Evolutionary conservation across 495 filamentous ascomycete species (phyloP), one percentile per base, ranked within the genome.

Genomic region (Hypoxylon crocopeplum): DNA sequence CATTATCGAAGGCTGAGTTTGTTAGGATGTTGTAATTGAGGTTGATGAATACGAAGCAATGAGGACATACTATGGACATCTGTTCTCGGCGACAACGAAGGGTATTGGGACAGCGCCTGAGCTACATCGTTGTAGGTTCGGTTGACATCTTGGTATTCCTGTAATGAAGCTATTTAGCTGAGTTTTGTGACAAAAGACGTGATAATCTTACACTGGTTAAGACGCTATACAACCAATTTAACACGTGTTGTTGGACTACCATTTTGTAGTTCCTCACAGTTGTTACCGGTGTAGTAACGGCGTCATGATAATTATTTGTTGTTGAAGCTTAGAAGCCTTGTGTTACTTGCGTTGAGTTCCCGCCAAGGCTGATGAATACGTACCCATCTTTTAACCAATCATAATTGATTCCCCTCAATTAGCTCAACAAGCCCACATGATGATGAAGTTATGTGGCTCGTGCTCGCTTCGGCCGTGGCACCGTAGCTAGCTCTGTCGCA

Each of bases 161-260:
- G 65, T 27, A 4, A 19, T 7, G n/a, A 38, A 13, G 34, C n/a
- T 5, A 12, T 29, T 10, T 34, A n/a, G n/a, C n/a, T n/a, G n/a
- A n/a, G n/a, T n/a, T n/a, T n/a, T n/a, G n/a, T n/a, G n/a, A n/a
- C n/a, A n/a, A n/a, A 8, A 38, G 34, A 5, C 5, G 34, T 19
- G 34, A 4, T 19, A 8, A 33, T 56, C 77, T 68, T 77, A 94
- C 93, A 73, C 87, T 91, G 30, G 83, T 88, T 48, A 98, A 70
- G 37, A 96, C 87, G 71, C 88, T 94, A 75, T 96, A 95, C 1
- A 98, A 86, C 94, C 94, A 98, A 71, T 90, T 90, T 48, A 98
- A 81, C 34, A 95, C 87, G 73, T 91, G 88, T 68, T 94, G 92
- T 57, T 90, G 86, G 62, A 96, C 89, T 48, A 86, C 79, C 73